phyloP scores from a whole-genome alignment of 2,329 filamentous ascomycete genomes.

The Penicillium sp. region DNA sequence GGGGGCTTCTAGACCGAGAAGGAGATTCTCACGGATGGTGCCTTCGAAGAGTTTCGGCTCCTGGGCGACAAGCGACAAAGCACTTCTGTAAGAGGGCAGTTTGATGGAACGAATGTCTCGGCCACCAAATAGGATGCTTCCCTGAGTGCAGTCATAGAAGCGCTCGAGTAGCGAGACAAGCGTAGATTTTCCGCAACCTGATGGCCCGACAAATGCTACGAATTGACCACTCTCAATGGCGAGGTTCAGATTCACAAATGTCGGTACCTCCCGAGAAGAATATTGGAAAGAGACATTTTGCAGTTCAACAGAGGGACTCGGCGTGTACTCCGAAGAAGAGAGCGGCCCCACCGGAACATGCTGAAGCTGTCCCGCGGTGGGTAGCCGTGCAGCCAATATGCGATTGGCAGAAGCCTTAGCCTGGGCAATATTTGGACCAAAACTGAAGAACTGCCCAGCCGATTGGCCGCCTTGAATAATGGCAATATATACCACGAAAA shows the following conservation, averaged over 20 bases:
- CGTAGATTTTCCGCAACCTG: constrained; percentile 65
- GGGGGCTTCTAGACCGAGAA: constrained; percentile 42
- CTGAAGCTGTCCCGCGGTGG: not conserved
- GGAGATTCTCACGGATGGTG: constrained; percentile 50
- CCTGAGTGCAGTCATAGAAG: constrained; percentile 47
- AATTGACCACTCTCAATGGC: constrained; percentile 43
- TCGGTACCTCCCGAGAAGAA: constrained; percentile 28
- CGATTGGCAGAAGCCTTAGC: constrained; percentile 40
- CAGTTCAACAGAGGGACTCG: constrained; percentile 30
- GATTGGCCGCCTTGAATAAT: constrained; percentile 68
- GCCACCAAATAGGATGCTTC: constrained; percentile 39
- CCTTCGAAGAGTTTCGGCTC: constrained; percentile 49
- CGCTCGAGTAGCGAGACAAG: constrained; percentile 63
- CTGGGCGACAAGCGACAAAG: constrained; percentile 41
- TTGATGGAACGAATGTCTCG: constrained; percentile 32
- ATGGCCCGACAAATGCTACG: constrained; percentile 57
- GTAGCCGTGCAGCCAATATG: constrained; percentile 32
- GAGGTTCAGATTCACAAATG: constrained; percentile 35
- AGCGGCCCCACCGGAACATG: not conserved
- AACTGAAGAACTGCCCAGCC: constrained; percentile 67
- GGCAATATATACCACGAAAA: constrained; percentile 64
- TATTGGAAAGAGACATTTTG: constrained; percentile 39
- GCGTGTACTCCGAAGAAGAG: too few species aligned
- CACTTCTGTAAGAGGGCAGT: constrained; percentile 29
- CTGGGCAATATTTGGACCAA: constrained; percentile 57